Conservation (phyloP, 2,329 filamentous ascomycete genomes). For the Arthrobotrys entomopaga region DNA sequence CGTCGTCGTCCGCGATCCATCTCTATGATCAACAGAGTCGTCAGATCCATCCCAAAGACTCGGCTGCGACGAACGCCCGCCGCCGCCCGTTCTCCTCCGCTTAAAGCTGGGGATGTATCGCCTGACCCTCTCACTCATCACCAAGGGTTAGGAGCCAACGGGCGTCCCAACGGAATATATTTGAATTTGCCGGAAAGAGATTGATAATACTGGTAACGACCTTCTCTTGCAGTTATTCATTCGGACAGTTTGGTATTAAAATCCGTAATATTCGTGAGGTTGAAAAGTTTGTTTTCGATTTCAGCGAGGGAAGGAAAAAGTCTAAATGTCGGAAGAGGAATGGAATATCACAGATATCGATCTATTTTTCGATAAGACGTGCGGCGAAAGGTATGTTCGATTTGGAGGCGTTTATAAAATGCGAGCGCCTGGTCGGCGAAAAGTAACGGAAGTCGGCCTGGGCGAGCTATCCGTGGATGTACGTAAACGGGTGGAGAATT, state of each 20-base stretch:
- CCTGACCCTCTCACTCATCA: constrained; percentile 54
- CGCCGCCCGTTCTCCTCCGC: constrained; percentile 41
- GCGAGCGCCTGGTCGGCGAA: not conserved
- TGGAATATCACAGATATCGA: constrained; percentile 45
- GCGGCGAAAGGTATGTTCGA: constrained; percentile 10
- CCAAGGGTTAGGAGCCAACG: constrained; percentile 10
- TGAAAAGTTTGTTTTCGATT: not conserved
- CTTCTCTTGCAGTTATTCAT: constrained; percentile 54
- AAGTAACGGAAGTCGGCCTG: constrained; percentile 40
- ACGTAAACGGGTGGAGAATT: constrained; percentile 25
- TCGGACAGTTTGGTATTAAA: constrained; percentile 40
- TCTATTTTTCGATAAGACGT: not conserved
- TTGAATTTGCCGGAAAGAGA: not conserved
- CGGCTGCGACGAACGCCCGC: constrained; percentile 16
- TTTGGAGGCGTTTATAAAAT: not conserved
- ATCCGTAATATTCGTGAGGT: constrained; percentile 6
- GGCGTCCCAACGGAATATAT: not conserved
- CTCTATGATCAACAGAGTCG: constrained; percentile 6
- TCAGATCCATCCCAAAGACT: constrained; percentile 35
- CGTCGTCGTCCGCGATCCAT: constrained; percentile 17
- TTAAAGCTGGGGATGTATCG: constrained; percentile 55
- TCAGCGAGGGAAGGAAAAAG: not conserved
- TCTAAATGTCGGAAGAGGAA: not conserved
- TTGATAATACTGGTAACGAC: constrained; percentile 3
- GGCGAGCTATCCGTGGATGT: constrained; percentile 54